Percentiles rank a stretch among this genome's conserved stretches.
These are phyloP conservation scores for Tulasnella sp. DNA, from an alignment of 768 basidiomycete species.

Conservation along the genomic window DNA sequence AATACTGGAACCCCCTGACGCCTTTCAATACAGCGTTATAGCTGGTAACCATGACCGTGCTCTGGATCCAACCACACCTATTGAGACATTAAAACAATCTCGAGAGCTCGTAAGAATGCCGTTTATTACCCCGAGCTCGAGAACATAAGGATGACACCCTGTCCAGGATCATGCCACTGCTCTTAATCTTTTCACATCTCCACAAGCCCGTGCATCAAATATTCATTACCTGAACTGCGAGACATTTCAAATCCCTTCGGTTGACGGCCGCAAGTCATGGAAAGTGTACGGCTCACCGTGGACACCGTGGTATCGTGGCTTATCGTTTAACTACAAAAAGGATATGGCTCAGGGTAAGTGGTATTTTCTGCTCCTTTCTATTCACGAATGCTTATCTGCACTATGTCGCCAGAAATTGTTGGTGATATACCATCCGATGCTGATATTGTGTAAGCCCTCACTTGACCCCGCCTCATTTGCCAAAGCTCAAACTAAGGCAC, in stretches of 20 bases:
- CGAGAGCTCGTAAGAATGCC: slow-evolving; percentile 1
- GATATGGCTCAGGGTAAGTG: slow-evolving; percentile 10
- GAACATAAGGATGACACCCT: background rate
- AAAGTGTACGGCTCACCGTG: slow-evolving; percentile 30
- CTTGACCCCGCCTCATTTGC: background rate
- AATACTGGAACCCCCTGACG: background rate
- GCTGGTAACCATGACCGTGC: slow-evolving; percentile 32
- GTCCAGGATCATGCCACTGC: slow-evolving; percentile 17
- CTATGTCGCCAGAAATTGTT: slow-evolving; percentile 18
- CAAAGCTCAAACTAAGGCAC: background rate
- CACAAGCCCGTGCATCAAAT: background rate
- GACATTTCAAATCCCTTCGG: slow-evolving; percentile 19
- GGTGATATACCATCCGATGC: background rate
- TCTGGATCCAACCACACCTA: background rate
- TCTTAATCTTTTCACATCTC: slow-evolving; percentile 6
- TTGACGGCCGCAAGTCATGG: slow-evolving; percentile 28
- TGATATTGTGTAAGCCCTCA: slow-evolving; percentile 20
- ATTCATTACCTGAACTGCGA: slow-evolving; percentile 30
- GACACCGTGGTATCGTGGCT: slow-evolving; percentile 22
- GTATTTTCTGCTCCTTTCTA: background rate
- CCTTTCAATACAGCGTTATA: slow-evolving; percentile 24
- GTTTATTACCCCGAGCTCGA: background rate
- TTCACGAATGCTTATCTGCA: background rate
- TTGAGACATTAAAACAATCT: background rate
- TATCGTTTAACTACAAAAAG: slow-evolving; percentile 26